Base-by-base conservation (phyloP, 1,284 basidiomycete genomes). In the Malassezia dermatis region DNA sequence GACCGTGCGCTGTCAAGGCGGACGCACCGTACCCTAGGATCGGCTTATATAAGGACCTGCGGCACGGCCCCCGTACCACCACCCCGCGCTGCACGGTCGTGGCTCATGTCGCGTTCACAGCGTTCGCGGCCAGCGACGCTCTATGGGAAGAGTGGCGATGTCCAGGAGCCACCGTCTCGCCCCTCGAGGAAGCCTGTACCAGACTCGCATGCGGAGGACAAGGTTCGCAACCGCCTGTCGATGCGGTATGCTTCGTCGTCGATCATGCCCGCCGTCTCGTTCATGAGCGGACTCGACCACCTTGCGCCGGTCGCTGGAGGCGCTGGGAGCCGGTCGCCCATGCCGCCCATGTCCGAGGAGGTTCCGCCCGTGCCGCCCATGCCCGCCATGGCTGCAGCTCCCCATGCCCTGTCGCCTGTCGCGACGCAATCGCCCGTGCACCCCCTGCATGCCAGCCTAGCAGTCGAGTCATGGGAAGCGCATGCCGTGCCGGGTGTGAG, bases 91-190 rank as follows among this genome's bases (percentile, higher is more conserved):
- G 41, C 41, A 43, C 41, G 41, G 41, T 43, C 24, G 41, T 48
- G 32, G 21, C 39, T 15, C 48, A 73, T 72, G 71, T 72, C 69
- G 24, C 51, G 66, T 24, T 73, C 71, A 13, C 59, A 72, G 13
- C 65, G 71, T 5, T 62, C 67, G 56, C 67, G 71, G 45, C 71
- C 69, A 7, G 60, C 67, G 63, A 73, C 71, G 60, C 66, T 73
- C 8, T 73, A 73, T 34, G 34, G 43, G 34, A 17, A 24, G 23
- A 35, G 35, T 55, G 47, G 51, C 30, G 27, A 26, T 7, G 50
- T 21, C 11, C 24, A n/a, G 6, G 37, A 42, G 8, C n/a, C 32
- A 23, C 21, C 13, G 1, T n/a, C 31, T 2, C n/a, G 41, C 4
- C 54, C 15, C 34, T 50, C 8, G 48, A 44, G 12, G 26, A 40